Percentiles rank a stretch among this genome's conserved stretches.
These are phyloP conservation scores for Arachis monticola DNA, from an alignment of 331 rosid genomes.

Conservation along the genomic window DNA sequence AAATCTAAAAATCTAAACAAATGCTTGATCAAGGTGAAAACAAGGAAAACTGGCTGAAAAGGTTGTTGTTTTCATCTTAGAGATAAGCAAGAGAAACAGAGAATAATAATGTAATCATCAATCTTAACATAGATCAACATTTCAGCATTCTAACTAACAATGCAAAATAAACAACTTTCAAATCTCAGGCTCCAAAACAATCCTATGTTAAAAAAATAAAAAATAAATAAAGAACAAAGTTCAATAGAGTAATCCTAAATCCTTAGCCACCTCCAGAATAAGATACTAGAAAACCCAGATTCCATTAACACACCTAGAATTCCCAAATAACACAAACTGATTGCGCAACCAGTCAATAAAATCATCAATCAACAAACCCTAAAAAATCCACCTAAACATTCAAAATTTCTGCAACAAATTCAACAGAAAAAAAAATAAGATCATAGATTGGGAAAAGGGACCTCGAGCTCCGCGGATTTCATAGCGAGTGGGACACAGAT, in stretches of 20 bases:
- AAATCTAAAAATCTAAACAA: constrained; percentile 11
- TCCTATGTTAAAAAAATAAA: too few species aligned
- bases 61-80: neutral
- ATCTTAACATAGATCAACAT: neutral
- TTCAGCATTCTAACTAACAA: neutral
- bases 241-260: neutral
- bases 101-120: neutral
- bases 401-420: neutral
- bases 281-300: neutral
- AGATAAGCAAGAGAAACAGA: constrained; percentile 3
- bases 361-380: constrained; percentile 2
- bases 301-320: neutral
- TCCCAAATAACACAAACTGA: neutral
- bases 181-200: constrained; percentile 20
- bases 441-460: neutral
- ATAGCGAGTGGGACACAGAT: constrained; percentile 93
- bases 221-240: neutral
- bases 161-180: neutral
- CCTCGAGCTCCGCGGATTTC: constrained; percentile 98
- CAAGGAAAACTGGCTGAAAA: neutral
- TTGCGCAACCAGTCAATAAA: neutral
- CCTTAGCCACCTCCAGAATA: neutral
- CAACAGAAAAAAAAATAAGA: neutral
- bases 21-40: constrained; percentile 5
- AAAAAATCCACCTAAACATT: neutral